Percentiles rank a stretch among this genome's conserved stretches.
These are phyloP conservation scores for Gynochthodes officinalis DNA, from an alignment of 257 asterid species.

Conservation along the genomic window DNA sequence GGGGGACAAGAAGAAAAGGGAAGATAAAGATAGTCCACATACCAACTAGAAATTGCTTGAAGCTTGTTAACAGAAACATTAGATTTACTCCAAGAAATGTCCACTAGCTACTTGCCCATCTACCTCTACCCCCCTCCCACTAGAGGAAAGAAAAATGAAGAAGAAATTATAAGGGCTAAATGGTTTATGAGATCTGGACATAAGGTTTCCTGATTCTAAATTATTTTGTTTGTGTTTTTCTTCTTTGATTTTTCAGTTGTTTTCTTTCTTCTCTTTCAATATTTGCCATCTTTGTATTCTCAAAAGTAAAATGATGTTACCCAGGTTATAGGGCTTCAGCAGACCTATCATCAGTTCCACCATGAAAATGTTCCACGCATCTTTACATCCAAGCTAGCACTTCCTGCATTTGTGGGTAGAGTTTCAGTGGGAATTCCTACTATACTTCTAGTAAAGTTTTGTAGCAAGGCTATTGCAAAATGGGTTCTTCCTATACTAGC, in stretches of 20 bases:
- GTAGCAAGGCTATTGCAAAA: slow-evolving; percentile 88
- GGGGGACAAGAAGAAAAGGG: neutral
- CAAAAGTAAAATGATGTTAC: slow-evolving; percentile 13
- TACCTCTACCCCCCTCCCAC: too few species aligned
- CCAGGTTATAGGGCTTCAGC: slow-evolving; percentile 92
- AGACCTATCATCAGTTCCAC: slow-evolving; percentile 85
- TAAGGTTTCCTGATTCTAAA: neutral
- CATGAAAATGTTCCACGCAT: slow-evolving; percentile 69
- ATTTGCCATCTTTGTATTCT: neutral
- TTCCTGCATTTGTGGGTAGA: slow-evolving; percentile 60
- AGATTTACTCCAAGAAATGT: too few species aligned
- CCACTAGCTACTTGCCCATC: too few species aligned
- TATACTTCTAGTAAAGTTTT: slow-evolving; percentile 77
- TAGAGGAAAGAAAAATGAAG: too few species aligned
- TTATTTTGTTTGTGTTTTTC: neutral
- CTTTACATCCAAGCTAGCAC: slow-evolving; percentile 58
- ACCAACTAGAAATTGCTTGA: neutral
- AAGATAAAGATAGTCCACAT: neutral
- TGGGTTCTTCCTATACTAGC: slow-evolving; percentile 90
- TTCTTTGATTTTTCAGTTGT: neutral
- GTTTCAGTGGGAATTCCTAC: slow-evolving; percentile 80
- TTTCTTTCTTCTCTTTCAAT: neutral
- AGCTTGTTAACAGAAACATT: too few species aligned
- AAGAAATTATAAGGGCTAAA: too few species aligned
- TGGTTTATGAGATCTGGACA: too few species aligned